Base-by-base conservation (phyloP, 306 rosid genomes). In the Rosa persica region DNA sequence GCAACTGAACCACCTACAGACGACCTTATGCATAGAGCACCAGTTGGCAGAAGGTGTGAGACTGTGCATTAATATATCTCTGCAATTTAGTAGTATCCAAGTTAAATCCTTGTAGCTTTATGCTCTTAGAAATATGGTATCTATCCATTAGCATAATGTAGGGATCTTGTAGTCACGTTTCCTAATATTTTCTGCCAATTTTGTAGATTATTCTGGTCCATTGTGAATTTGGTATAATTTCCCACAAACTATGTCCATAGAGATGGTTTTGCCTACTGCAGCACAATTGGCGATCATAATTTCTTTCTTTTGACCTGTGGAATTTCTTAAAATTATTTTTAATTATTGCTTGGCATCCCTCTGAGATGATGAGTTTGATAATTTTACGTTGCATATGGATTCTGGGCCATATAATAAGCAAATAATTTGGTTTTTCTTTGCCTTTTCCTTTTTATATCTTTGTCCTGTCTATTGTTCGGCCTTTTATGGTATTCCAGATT, bases 1-100 rank as follows among this genome's bases (percentile, higher is more conserved):
- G 98, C 98, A 54, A 95, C 98, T 36, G 98, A 95, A 85, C 98
- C 98, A 22, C 98, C 98, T 67, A 95, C 98, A 5, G 97, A 95
- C 79, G 81, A 84, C 86, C 91, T 92, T 79, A 95, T 95, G 98
- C 68, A 80, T 75, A 90, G 97, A 87, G 17, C 82, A 79, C 98
- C 98, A 22, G 98, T 95, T 78, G 98, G 98, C 74, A 82, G 98
- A 84, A 95, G 98, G 98, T 95, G 51, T 83, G 85, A 54, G 27
- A 39, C 44, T 78, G 75, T 71, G 38, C 13, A 39, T 25, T 55
- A 38, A n/a, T 34, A 38, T 34, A 22, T 39, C 13, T 13, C 49
- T 36, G 36, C 66, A 66, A 60, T 74, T 17, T 2, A 69, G 64
- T 73, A 49, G 74, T 60, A 25, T 51, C 36, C 48, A 67, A 72